phyloP scores from a whole-genome alignment of 768 basidiomycete species.

The Dictyophora rubrovolvata region DNA sequence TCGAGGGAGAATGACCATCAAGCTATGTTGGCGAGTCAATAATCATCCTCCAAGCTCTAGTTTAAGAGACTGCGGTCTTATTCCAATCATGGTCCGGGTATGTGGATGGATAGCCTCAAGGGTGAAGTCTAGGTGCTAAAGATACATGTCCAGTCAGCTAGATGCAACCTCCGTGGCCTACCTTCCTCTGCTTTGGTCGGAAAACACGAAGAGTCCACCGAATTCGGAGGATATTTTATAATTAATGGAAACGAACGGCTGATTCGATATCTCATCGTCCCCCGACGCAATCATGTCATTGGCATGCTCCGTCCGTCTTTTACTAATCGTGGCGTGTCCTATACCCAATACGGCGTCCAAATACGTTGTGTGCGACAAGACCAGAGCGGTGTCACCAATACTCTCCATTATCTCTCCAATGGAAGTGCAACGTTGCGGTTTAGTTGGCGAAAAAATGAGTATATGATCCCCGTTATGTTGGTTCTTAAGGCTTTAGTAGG shows the following conservation, averaged over 20 bases:
- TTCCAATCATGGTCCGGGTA: conserved; percentile 97
- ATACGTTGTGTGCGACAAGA: conserved; percentile 92
- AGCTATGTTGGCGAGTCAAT: conserved; percentile 75
- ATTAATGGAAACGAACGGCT: conserved; percentile 99
- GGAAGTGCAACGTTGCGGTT: conserved; percentile 96
- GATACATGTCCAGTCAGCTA: conserved; percentile 50
- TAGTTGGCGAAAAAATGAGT: conserved; percentile 96
- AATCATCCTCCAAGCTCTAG: conserved; percentile 59
- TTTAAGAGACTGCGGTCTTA: conserved; percentile 76
- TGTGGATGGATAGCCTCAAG: conserved; percentile 25
- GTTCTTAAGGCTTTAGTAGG: conserved; percentile 87
- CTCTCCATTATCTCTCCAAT: conserved; percentile 93
- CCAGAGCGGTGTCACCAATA: conserved; percentile 89
- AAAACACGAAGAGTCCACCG: conserved; percentile 93
- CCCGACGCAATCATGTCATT: conserved; percentile 91
- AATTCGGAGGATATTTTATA: conserved; percentile 98
- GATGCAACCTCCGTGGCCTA: conserved; percentile 84
- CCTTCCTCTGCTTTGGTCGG: conserved; percentile 79
- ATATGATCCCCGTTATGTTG: conserved; percentile 94
- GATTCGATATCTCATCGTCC: conserved; percentile 94
- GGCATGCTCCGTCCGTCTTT: conserved; percentile 88
- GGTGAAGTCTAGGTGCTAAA: background rate
- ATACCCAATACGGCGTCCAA: conserved; percentile 89
- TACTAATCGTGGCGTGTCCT: conserved; percentile 84
- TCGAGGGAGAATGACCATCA: conserved; percentile 78